Conservation (phyloP, 148 eudicot species). For the Simmondsia chinensis region DNA sequence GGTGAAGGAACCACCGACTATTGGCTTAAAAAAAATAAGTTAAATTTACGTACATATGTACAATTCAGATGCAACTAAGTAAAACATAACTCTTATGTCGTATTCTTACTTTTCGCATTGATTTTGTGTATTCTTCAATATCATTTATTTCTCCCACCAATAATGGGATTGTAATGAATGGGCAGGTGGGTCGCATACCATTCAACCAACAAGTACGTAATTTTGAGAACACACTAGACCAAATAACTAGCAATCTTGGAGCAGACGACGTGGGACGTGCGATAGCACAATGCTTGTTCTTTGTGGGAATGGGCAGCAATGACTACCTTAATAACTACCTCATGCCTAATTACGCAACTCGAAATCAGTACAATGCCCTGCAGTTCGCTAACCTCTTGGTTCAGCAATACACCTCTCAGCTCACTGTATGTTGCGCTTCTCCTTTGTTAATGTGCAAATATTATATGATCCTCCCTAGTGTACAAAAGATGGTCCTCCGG, state of each 20-base stretch:
- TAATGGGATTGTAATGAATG: no score
- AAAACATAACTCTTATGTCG: neutral
- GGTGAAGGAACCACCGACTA: no score
- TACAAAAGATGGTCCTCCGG: no score
- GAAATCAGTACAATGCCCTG: slow-evolving; percentile 46
- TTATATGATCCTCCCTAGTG: no score
- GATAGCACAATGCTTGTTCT: slow-evolving; percentile 46
- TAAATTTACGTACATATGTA: no score
- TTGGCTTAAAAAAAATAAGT: no score
- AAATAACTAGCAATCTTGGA: slow-evolving; percentile 37
- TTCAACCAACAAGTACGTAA: slow-evolving; percentile 66
- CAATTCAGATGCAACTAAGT: no score
- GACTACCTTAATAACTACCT: slow-evolving; percentile 95
- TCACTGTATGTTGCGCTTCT: slow-evolving; percentile 33
- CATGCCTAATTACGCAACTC: slow-evolving; percentile 80
- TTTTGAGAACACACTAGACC: slow-evolving; percentile 62
- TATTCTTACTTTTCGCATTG: neutral
- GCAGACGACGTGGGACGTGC: slow-evolving; percentile 39
- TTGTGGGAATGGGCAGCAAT: slow-evolving; percentile 96
- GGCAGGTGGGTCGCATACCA: slow-evolving; percentile 79
- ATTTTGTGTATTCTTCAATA: no score
- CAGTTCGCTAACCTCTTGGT: slow-evolving; percentile 63
- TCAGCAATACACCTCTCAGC: slow-evolving; percentile 57
- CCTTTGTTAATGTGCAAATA: no score
- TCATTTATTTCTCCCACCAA: no score